Evolutionary conservation across 2,329 filamentous ascomycete genomes (phyloP), one percentile per base, ranked within the genome.

Genomic region (Periconia macrospinosa): DNA sequence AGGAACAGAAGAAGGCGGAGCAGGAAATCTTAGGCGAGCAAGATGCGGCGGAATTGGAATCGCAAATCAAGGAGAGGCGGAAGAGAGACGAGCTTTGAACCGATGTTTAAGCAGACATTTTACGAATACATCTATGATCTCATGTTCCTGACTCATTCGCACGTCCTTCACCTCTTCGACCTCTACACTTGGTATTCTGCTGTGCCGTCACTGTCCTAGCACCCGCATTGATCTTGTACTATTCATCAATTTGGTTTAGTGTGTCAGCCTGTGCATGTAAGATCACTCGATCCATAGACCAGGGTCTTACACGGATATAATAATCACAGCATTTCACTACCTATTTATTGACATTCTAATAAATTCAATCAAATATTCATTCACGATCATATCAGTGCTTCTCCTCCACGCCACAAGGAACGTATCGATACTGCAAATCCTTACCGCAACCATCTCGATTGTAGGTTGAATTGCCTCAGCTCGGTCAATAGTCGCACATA

Each of bases 51-150:
- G 41, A 33, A 47, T 30, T 42, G 20, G 30, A 41, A 7, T 45
- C 23, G 15, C 30, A 50, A 10, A 37, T 6, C 3, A 37, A 37
- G 33, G 33, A 37, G 33, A 37, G 33, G 33, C 54, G 53, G 44
- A 60, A 60, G 52, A 61, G 54, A 30, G 66, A 68, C 58, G 66
- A 68, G 50, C 42, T 68, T n/a, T 68, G 47, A 62, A 40, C 27
- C 10, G 19, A 27, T 33, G 10, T 6, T 15, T 33, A 14, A 6
- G 27, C 7, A 13, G 37, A 52, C 43, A 44, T 23, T 45, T 35
- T 41, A 47, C 35, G 50, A 52, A 48, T 23, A n/a, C 20, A 47
- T 42, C 8, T 8, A 27, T 27, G 23, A 27, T 27, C 23, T 27
- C 23, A 27, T 8, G 8, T 27, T 5, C 8, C 23, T 27, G 23